Base-by-base conservation (phyloP, 306 rosid species). In the Cyclanthera cordifolia region DNA sequence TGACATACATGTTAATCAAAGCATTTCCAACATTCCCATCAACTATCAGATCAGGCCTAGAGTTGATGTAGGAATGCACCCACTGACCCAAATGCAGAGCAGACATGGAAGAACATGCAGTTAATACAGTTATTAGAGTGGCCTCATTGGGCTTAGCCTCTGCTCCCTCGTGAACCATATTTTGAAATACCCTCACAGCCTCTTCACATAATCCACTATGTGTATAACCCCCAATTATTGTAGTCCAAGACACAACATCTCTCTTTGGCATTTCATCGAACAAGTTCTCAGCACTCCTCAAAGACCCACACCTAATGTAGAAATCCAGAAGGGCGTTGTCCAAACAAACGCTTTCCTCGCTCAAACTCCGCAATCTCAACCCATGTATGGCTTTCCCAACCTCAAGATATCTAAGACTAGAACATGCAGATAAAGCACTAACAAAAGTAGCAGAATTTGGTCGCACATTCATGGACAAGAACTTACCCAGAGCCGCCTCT, bases 231-330 rank as follows among this genome's bases (percentile, higher is more conserved):
- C 85, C 88, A 67, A 90, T 82, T 53, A 91, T 68, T 6, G 79
- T 85, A 45, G 97, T 88, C 95, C 95, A 91, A 45, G 94, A 80
- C 74, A 88, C 51, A 49, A 88, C 94, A 34, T 88, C 95, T 69
- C 86, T 84, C 8, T 74, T 58, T 11, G 60, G 63, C 89, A 88
- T 86, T 41, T 80, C 73, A 15, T 6, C 86, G 60, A 88, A 90
- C 78, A 88, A 53, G 30, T 78, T 71, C 48, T 73, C 45, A 11
- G 94, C 94, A 76, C 74, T 50, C 15, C 1, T 51, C 75, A 86
- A 77, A 71, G 75, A 76, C 65, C 90, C 86, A 74, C 84, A 84
- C 63, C 85, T 84, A 2, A 82, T 75, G 28, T 90, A 86, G 54
- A 88, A 54, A 71, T 85, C 84, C 50, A 88, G n/a, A 27, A 78